Evolutionary conservation across 2,329 filamentous ascomycete genomes (phyloP).

Genomic region (Verticillium zaregamsianum): DNA sequence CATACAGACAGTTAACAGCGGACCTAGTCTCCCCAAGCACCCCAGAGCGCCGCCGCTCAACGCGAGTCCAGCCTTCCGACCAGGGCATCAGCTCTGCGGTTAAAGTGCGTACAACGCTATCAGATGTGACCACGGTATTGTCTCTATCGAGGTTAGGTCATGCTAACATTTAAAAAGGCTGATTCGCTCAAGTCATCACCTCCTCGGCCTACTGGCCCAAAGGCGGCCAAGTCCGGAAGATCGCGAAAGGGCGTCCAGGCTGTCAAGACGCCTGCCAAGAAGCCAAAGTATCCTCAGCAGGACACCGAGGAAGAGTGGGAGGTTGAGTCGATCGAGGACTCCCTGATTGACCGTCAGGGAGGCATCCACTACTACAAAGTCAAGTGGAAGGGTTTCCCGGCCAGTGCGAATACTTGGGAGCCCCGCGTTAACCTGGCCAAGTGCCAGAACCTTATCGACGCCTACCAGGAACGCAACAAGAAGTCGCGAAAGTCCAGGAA

Average conservation of each 20-base stretch:
- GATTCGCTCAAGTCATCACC: background rate
- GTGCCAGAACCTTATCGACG: conserved; percentile 29
- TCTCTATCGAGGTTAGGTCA: background rate
- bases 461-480: conserved; percentile 26
- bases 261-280: conserved; percentile 4
- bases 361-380: conserved; percentile 40
- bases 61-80: background rate
- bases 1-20: too few relatives aligned
- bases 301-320: conserved; percentile 31
- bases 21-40: background rate
- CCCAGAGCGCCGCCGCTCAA: background rate
- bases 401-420: conserved; percentile 49
- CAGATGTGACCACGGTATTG: background rate
- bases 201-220: background rate
- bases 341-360: conserved; percentile 30
- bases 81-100: conserved; percentile 11
- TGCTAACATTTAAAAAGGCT: background rate
- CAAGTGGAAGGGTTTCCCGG: conserved; percentile 48
- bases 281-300: background rate
- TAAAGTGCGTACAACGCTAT: conserved; percentile 6
- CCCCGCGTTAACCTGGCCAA: conserved; percentile 38
- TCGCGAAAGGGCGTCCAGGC: conserved; percentile 3
- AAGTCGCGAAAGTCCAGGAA: background rate
- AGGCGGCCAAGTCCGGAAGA: background rate
- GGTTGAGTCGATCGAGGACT: conserved; percentile 43